Conservation (phyloP, 768 basidiomycete genomes). For the Leccinum olivaceopallidum region DNA sequence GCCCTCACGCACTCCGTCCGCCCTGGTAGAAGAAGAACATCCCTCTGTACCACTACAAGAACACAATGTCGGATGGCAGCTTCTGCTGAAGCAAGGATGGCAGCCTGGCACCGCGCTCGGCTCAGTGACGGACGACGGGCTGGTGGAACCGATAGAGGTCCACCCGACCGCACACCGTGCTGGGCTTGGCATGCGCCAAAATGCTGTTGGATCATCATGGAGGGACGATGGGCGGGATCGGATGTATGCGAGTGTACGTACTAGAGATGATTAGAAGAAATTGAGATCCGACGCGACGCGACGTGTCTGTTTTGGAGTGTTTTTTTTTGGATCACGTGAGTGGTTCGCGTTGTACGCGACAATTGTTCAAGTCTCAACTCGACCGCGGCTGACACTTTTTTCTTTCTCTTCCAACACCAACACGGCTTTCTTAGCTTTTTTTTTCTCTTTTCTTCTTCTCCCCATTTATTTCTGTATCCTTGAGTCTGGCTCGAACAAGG, state of each 20-base stretch:
- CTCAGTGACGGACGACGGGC: conserved; percentile 26
- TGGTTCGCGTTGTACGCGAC: conserved; percentile 40
- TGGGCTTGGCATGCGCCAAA: conserved; percentile 52
- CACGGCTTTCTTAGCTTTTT: background rate
- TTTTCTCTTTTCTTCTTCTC: conserved; percentile 26
- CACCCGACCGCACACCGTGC: conserved; percentile 44
- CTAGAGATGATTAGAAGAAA: background rate
- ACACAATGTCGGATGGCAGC: conserved; percentile 64
- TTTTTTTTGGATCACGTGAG: conserved; percentile 38
- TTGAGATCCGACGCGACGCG: conserved; percentile 23
- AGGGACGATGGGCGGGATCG: conserved; percentile 32
- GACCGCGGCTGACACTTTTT: conserved; percentile 37
- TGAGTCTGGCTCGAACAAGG: conserved; percentile 11
- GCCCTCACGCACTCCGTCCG: conserved; percentile 23
- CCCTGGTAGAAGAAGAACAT: conserved; percentile 14
- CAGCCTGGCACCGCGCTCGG: conserved; percentile 53
- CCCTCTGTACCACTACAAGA: conserved; percentile 46
- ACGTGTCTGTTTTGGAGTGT: conserved; percentile 38
- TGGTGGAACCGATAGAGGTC: conserved; percentile 60
- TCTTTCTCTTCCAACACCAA: conserved; percentile 26
- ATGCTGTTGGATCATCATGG: conserved; percentile 10
- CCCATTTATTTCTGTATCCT: conserved; percentile 21
- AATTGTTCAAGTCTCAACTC: conserved; percentile 26
- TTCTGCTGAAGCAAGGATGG: conserved; percentile 80
- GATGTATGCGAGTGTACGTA: conserved; percentile 36